phyloP scores from a whole-genome alignment of 2,329 filamentous ascomycete species.

The Aspergillus luchuensis region DNA sequence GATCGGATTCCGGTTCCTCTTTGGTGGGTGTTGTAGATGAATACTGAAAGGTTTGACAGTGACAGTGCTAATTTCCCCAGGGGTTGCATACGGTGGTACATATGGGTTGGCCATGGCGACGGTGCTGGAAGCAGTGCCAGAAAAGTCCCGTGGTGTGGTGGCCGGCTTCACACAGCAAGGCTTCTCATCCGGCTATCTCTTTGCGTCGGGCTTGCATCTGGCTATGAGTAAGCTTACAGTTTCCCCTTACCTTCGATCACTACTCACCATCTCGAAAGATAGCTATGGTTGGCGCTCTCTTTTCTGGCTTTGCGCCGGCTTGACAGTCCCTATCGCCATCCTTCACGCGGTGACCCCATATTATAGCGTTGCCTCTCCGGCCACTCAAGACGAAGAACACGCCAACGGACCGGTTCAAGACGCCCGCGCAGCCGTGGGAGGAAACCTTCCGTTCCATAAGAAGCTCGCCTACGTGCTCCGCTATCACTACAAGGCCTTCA shows the following conservation, averaged over 20 bases:
- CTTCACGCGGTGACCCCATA: neutral
- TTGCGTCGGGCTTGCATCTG: neutral
- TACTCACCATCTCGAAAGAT: neutral
- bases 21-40: neutral
- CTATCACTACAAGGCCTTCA: constrained; percentile 2
- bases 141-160: neutral
- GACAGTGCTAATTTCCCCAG: neutral
- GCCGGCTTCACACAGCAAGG: neutral
- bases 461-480: neutral
- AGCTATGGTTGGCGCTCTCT: constrained; percentile 1
- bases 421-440: neutral
- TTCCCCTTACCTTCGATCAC: neutral
- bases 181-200: neutral
- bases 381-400: neutral
- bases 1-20: neutral
- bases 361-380: neutral
- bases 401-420: neutral
- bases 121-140: neutral
- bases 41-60: too few species aligned
- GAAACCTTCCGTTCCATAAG: neutral
- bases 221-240: neutral
- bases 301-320: neutral
- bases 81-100: neutral
- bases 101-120: neutral
- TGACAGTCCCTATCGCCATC: neutral